Conservation (phyloP, 306 rosid genomes). For the Fragaria nilgerrensis region DNA sequence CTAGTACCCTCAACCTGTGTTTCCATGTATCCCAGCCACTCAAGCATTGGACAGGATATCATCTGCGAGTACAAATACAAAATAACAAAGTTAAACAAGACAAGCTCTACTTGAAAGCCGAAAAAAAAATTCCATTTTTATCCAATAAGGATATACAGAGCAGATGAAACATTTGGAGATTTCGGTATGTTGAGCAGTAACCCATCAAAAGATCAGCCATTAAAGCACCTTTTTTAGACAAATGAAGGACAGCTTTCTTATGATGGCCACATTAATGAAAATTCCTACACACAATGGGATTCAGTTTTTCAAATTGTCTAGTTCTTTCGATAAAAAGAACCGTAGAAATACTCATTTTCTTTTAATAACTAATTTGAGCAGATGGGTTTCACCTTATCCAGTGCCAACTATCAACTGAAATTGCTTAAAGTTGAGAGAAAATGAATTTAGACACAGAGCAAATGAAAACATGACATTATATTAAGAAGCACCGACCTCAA, state of each 20-base stretch:
- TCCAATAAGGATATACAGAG: not conserved
- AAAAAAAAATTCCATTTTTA: slow-evolving; percentile 4
- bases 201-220: not conserved
- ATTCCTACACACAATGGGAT: not conserved
- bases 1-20: slow-evolving; percentile 41
- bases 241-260: not conserved
- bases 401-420: not conserved
- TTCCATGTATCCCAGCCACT: slow-evolving; percentile 56
- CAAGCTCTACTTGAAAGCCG: not conserved
- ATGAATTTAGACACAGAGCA: not conserved
- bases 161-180: slow-evolving; percentile 25
- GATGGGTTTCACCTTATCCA: not conserved
- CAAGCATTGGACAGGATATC: slow-evolving; percentile 55
- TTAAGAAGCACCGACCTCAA: slow-evolving; percentile 33
- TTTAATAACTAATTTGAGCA: not conserved
- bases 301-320: not conserved
- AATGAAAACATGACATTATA: not conserved
- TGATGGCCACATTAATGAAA: not conserved
- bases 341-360: not conserved
- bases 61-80: slow-evolving; percentile 38
- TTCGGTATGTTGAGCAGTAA: slow-evolving; percentile 22
- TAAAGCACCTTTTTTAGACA: not conserved
- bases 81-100: not conserved
- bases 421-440: slow-evolving; percentile 5
- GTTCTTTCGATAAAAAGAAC: not conserved